These are phyloP conservation scores for Suzukiozyma palmioleophila DNA, from an alignment of 1,139 yeast species.

Conservation along the genomic window DNA sequence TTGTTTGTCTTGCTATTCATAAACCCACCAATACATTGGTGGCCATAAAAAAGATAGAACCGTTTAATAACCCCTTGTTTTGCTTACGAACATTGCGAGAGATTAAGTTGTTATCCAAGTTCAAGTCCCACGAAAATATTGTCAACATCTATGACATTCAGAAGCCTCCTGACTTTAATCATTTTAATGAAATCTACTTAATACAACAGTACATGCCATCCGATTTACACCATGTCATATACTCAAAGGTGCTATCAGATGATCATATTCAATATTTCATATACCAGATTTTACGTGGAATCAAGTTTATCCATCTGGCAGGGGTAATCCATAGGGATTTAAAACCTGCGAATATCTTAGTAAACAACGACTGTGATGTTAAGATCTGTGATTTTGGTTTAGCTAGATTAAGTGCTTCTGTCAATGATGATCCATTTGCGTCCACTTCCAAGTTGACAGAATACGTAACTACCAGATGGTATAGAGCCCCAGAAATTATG, in stretches of 20 bases:
- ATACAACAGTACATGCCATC: conserved; percentile 97
- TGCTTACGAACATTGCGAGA: conserved; percentile 89
- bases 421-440: conserved; percentile 23
- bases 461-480: conserved; percentile 97
- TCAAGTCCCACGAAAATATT: conserved; percentile 80
- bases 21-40: conserved; percentile 85
- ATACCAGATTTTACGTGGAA: conserved; percentile 85
- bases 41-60: conserved; percentile 92
- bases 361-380: conserved; percentile 90
- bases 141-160: conserved; percentile 88
- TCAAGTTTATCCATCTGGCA: conserved; percentile 87
- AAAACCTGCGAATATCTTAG: conserved; percentile 81
- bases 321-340: conserved; percentile 90
- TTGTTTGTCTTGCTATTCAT: conserved; percentile 90
- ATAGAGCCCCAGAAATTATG: conserved; percentile 97
- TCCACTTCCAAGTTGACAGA: conserved; percentile 69
- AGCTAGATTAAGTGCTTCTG: conserved; percentile 51
- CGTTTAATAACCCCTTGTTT: conserved; percentile 88
- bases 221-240: conserved; percentile 84
- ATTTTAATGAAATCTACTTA: conserved; percentile 81
- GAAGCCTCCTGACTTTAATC: conserved; percentile 71
- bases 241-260: conserved; percentile 79
- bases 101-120: conserved; percentile 80
- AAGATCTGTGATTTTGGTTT: conserved; percentile 94
- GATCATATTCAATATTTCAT: conserved; percentile 92